Conservation (phyloP, 106 monocot species). For the Platanthera zijinensis region DNA sequence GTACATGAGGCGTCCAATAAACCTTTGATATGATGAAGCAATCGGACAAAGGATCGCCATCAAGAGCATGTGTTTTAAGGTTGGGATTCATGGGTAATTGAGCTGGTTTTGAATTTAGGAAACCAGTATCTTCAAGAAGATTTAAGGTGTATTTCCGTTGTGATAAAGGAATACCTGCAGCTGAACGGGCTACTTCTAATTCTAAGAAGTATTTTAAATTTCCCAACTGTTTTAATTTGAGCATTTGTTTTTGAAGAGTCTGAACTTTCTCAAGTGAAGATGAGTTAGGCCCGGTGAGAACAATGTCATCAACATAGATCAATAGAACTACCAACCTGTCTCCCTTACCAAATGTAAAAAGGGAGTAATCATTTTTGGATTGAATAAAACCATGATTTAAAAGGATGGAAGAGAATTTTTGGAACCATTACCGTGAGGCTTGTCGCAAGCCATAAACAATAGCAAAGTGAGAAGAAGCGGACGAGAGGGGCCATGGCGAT, state of each 20-base stretch:
- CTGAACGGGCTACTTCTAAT: background rate
- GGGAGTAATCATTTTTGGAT: background rate
- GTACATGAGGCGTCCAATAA: too few relatives aligned
- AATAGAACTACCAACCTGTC: background rate
- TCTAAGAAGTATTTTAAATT: background rate
- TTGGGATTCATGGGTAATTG: too few relatives aligned
- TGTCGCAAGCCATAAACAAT: background rate
- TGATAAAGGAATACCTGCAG: too few relatives aligned
- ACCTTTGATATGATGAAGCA: background rate
- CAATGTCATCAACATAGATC: background rate
- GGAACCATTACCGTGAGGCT: slow-evolving; percentile 2
- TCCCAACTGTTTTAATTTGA: background rate
- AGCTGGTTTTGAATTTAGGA: background rate
- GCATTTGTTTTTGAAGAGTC: background rate
- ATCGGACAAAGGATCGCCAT: background rate
- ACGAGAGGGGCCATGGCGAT: too few relatives aligned
- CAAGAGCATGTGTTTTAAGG: too few relatives aligned
- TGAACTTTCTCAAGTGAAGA: background rate
- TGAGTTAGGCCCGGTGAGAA: background rate
- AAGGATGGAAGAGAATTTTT: background rate
- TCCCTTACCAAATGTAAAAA: background rate
- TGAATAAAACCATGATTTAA: background rate
- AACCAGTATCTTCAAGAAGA: too few relatives aligned
- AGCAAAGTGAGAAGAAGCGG: too few relatives aligned
- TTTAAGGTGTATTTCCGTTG: too few relatives aligned